Conservation (phyloP, 2,329 filamentous ascomycete genomes). For the Simplicillium sp. region DNA sequence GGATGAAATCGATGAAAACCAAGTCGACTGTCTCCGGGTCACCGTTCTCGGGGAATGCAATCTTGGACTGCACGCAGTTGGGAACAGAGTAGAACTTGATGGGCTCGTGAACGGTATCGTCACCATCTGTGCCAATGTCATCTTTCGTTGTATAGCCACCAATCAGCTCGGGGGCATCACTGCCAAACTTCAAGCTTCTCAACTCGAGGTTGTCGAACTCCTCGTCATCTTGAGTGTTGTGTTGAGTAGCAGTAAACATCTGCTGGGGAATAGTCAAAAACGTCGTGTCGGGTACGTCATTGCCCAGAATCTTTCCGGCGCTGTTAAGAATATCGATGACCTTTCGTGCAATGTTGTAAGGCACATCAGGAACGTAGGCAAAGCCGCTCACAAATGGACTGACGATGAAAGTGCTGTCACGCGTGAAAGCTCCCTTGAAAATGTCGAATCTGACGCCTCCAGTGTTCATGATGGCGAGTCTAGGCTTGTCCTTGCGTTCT, state of each 20-base stretch:
- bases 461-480: slow-evolving; percentile 74
- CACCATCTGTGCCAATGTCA: slow-evolving; percentile 73
- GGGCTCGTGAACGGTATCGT: slow-evolving; percentile 75
- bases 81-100: slow-evolving; percentile 71
- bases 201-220: slow-evolving; percentile 22
- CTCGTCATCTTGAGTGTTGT: slow-evolving; percentile 5
- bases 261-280: slow-evolving; percentile 42
- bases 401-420: slow-evolving; percentile 75
- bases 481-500: slow-evolving; percentile 49
- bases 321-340: slow-evolving; percentile 53
- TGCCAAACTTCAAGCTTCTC: slow-evolving; percentile 18
- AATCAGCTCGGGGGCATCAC: slow-evolving; percentile 30
- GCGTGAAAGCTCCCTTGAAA: slow-evolving; percentile 84
- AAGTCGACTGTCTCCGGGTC: slow-evolving; percentile 71
- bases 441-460: slow-evolving; percentile 93
- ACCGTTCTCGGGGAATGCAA: slow-evolving; percentile 47
- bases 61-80: slow-evolving; percentile 68
- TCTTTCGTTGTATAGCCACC: slow-evolving; percentile 83
- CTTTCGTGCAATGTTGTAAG: slow-evolving; percentile 63
- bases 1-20: slow-evolving; percentile 85
- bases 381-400: slow-evolving; percentile 82
- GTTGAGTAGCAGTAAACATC: slow-evolving; percentile 14
- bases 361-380: slow-evolving; percentile 68
- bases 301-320: slow-evolving; percentile 37
- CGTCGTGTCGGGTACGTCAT: slow-evolving; percentile 26